Evolutionary conservation across 108 stramenopile genomes (phyloP).

Genomic region (Pseudonitzschia multistriata): DNA sequence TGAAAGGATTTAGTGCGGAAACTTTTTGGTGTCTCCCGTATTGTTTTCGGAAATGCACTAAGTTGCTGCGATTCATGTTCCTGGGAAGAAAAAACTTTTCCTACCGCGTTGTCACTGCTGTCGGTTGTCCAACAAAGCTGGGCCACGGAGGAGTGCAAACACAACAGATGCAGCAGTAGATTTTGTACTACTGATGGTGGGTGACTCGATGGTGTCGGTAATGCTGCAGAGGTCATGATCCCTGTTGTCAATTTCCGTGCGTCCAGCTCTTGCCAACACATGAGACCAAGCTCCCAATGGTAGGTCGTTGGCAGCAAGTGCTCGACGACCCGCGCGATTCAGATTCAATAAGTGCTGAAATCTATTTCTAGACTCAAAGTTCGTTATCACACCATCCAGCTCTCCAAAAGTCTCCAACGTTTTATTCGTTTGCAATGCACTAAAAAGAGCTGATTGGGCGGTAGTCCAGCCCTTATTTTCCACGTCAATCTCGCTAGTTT

Average conservation of each 20-base stretch:
- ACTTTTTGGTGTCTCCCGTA: too few species aligned
- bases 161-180: conserved; percentile 3
- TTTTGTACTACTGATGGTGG: neutral
- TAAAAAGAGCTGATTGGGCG: neutral
- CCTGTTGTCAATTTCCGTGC: neutral
- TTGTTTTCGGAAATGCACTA: too few species aligned
- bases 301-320: neutral
- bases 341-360: neutral
- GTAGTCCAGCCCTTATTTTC: neutral
- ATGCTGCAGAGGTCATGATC: neutral
- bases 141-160: neutral
- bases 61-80: too few species aligned
- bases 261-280: conserved; percentile 9
- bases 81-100: too few species aligned
- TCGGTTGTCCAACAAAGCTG: neutral
- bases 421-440: neutral
- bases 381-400: neutral
- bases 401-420: conserved; percentile 7
- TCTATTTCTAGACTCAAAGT: neutral
- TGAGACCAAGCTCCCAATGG: conserved; percentile 1
- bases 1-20: too few species aligned
- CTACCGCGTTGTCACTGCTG: neutral
- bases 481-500: neutral
- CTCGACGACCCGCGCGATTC: conserved; percentile 9
- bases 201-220: neutral